phyloP scores from a whole-genome alignment of 2,329 filamentous ascomycete genomes.

The Moelleriella libera region DNA sequence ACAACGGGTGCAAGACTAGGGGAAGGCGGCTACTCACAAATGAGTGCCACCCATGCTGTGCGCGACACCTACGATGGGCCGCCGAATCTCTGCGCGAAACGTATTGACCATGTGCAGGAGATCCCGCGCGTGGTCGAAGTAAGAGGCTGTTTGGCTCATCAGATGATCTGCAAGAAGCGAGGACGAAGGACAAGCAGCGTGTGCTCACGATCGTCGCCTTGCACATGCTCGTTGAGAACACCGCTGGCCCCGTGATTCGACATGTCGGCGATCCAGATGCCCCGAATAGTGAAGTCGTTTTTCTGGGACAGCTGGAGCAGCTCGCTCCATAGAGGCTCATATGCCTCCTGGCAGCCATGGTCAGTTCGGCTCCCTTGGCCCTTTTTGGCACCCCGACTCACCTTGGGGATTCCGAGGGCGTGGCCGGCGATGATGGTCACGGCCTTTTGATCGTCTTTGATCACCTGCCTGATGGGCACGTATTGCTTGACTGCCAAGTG shows the following conservation, averaged over 20 bases:
- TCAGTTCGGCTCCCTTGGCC: neutral
- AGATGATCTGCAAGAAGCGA: neutral
- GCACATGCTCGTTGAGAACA: constrained; percentile 52
- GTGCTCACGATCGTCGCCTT: constrained; percentile 59
- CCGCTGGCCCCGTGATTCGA: constrained; percentile 62
- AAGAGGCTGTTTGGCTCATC: constrained; percentile 41
- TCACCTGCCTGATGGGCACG: constrained; percentile 49
- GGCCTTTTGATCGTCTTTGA: constrained; percentile 48
- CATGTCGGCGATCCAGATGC: constrained; percentile 75
- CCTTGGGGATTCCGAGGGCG: constrained; percentile 82
- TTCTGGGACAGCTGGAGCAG: constrained; percentile 21
- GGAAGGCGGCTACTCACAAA: neutral
- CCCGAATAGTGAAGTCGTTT: constrained; percentile 51
- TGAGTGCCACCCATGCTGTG: constrained; percentile 63
- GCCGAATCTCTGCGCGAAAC: constrained; percentile 49
- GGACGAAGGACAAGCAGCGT: neutral
- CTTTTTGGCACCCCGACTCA: neutral
- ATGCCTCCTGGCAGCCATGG: constrained; percentile 47
- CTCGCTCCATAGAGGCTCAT: constrained; percentile 77
- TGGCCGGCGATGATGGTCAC: constrained; percentile 70
- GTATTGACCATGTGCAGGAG: constrained; percentile 66
- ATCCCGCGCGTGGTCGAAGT: constrained; percentile 69
- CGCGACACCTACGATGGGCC: constrained; percentile 64
- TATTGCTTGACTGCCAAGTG: constrained; percentile 70
- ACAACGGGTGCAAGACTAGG: too few species aligned